A percentile compares a stretch with the other conserved stretches of the same genome.
Evolutionary conservation across 495 filamentous ascomycete species (phyloP).

Genomic region (Penicillium psychrofluorescens): DNA sequence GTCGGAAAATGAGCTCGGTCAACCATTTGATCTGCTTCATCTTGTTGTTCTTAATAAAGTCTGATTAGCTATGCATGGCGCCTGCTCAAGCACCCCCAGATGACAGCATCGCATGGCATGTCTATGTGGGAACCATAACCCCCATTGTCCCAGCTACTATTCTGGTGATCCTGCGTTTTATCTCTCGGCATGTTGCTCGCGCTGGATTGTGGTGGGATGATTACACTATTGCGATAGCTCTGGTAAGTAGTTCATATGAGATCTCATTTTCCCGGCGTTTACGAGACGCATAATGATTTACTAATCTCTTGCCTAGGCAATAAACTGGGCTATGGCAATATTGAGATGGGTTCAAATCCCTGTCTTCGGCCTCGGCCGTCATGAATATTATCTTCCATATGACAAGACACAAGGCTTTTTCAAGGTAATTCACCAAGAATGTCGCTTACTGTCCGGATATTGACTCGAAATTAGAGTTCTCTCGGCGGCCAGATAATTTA

Average conservation of each 20-base stretch:
- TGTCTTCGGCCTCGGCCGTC: slow-evolving; percentile 8
- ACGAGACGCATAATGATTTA: too few species aligned
- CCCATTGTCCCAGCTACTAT: slow-evolving; percentile 25
- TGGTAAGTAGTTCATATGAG: slow-evolving; percentile 10
- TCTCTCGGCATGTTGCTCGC: slow-evolving; percentile 16
- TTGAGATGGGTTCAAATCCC: slow-evolving; percentile 15
- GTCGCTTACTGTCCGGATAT: background rate
- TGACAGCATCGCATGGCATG: slow-evolving; percentile 14
- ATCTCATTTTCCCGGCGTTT: background rate
- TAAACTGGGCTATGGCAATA: slow-evolving; percentile 18
- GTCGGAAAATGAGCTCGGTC: too few species aligned
- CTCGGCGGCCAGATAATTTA: slow-evolving; percentile 18
- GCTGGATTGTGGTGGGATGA: slow-evolving; percentile 35
- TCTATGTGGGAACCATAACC: slow-evolving; percentile 21
- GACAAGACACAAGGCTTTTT: slow-evolving; percentile 8
- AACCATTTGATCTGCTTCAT: too few species aligned
- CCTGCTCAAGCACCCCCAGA: background rate
- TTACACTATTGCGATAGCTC: slow-evolving; percentile 20
- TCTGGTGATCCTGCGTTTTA: slow-evolving; percentile 18
- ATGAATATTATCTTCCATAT: slow-evolving; percentile 4
- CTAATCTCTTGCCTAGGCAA: slow-evolving; percentile 1
- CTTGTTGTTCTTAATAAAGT: too few species aligned
- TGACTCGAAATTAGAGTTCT: slow-evolving; percentile 12
- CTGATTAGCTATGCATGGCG: slow-evolving; percentile 11
- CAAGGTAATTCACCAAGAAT: slow-evolving; percentile 11